Percentiles rank a stretch among this genome's conserved stretches.
Evolutionary conservation across 257 asterid genomes (phyloP).

Genomic region (Penstemon davidsonii): DNA sequence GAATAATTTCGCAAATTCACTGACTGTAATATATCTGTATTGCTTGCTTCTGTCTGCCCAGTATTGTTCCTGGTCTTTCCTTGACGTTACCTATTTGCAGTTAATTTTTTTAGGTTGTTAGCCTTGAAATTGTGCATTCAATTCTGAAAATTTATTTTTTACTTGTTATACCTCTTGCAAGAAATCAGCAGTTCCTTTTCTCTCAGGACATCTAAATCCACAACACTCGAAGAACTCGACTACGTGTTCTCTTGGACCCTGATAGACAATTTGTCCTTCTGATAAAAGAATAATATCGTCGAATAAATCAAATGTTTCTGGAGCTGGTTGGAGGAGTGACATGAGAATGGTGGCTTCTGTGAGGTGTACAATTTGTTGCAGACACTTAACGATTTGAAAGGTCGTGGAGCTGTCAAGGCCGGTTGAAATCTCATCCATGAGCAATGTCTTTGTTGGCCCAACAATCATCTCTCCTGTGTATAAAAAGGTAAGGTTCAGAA

Average conservation of each 20-base stretch:
- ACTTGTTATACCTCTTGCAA: constrained; percentile 42
- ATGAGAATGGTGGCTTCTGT: constrained; percentile 65
- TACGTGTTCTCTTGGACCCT: constrained; percentile 56
- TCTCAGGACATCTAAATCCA: constrained; percentile 72
- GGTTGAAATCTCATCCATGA: constrained; percentile 80
- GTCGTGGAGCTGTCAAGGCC: constrained; percentile 82
- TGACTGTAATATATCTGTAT: constrained; percentile 44
- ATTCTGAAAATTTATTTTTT: too few species aligned
- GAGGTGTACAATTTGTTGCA: constrained; percentile 64
- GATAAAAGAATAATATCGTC: constrained; percentile 64
- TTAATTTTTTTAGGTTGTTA: not conserved
- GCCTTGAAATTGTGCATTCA: not conserved
- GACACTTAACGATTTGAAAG: constrained; percentile 61
- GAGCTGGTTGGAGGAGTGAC: constrained; percentile 80
- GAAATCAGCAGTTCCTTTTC: constrained; percentile 67
- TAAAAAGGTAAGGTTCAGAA: constrained; percentile 3
- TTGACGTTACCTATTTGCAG: constrained; percentile 57
- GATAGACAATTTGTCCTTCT: constrained; percentile 70
- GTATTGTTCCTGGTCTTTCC: constrained; percentile 69
- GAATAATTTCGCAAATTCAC: constrained; percentile 44
- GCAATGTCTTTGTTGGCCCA: constrained; percentile 59
- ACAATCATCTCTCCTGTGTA: constrained; percentile 70
- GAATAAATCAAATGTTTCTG: constrained; percentile 70
- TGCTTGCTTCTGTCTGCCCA: constrained; percentile 53
- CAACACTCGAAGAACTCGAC: constrained; percentile 54